phyloP scores from a whole-genome alignment of 2,329 filamentous ascomycete genomes.

The Cordyceps farinosa region DNA sequence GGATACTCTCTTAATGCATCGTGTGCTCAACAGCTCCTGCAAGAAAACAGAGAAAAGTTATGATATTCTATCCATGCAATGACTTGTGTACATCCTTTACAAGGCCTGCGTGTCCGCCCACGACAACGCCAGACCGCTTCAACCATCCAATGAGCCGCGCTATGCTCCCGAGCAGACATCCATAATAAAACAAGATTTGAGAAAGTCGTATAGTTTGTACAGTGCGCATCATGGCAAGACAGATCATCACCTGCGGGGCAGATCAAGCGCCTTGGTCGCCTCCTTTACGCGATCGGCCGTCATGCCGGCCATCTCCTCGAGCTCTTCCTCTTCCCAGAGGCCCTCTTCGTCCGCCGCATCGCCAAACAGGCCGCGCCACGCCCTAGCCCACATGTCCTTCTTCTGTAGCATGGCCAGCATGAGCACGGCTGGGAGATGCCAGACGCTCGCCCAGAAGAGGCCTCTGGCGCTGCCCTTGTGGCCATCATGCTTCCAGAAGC shows the following conservation, averaged over 20 bases:
- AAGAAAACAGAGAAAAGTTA: neutral
- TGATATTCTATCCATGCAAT: constrained; percentile 16
- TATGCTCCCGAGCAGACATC: constrained; percentile 3
- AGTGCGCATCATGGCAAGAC: neutral
- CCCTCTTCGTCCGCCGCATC: constrained; percentile 57
- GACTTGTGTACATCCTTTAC: constrained; percentile 8
- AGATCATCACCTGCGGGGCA: constrained; percentile 2
- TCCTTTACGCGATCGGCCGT: constrained; percentile 27
- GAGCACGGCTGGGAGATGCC: constrained; percentile 88
- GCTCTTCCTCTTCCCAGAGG: constrained; percentile 55
- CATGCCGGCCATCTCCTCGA: constrained; percentile 39
- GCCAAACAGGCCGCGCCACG: constrained; percentile 68
- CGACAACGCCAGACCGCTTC: neutral
- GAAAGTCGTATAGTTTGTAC: constrained; percentile 15
- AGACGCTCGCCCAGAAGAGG: constrained; percentile 96
- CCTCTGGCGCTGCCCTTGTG: constrained; percentile 75
- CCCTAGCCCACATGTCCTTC: constrained; percentile 82
- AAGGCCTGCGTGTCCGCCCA: neutral
- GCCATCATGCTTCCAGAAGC: constrained; percentile 77
- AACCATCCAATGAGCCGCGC: neutral
- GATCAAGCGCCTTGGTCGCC: constrained; percentile 15
- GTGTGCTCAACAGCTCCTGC: neutral
- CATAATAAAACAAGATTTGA: constrained; percentile 24
- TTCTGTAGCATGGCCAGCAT: constrained; percentile 90
- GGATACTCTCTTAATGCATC: neutral